Evolutionary conservation across 257 asterid genomes (phyloP).

Genomic region (Penstemon davidsonii): DNA sequence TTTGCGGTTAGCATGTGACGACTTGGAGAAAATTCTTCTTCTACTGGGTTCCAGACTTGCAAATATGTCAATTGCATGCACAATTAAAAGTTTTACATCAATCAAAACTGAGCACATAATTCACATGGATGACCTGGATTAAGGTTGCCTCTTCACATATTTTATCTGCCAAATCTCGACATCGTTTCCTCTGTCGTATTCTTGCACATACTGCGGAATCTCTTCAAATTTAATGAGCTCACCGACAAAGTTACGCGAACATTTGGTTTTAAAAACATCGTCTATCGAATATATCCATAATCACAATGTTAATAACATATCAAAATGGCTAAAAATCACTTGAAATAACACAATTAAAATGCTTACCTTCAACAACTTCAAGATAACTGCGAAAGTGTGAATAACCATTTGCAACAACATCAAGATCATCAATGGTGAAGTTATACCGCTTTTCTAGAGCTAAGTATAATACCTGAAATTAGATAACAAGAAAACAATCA

Average conservation of each 20-base stretch:
- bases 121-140: background rate
- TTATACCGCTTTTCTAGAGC: conserved; percentile 94
- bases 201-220: conserved; percentile 69
- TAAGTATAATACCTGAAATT: conserved; percentile 69
- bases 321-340: background rate
- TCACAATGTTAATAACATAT: background rate
- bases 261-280: conserved; percentile 30
- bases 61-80: no score
- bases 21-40: no score
- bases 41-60: no score
- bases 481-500: background rate
- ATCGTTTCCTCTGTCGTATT: conserved; percentile 69
- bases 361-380: conserved; percentile 44
- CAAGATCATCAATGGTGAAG: conserved; percentile 78
- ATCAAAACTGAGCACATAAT: no score
- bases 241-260: conserved; percentile 45
- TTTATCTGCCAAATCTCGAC: conserved; percentile 85
- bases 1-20: no score
- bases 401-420: conserved; percentile 90
- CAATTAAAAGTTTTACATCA: no score
- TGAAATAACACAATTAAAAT: background rate
- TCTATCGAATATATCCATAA: conserved; percentile 8
- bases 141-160: conserved; percentile 28
- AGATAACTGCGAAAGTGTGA: conserved; percentile 68
- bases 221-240: conserved; percentile 48